Evolutionary conservation across 2,329 filamentous ascomycete species (phyloP), one percentile per base, ranked within the genome.

Genomic region (Piedraia hortae): DNA sequence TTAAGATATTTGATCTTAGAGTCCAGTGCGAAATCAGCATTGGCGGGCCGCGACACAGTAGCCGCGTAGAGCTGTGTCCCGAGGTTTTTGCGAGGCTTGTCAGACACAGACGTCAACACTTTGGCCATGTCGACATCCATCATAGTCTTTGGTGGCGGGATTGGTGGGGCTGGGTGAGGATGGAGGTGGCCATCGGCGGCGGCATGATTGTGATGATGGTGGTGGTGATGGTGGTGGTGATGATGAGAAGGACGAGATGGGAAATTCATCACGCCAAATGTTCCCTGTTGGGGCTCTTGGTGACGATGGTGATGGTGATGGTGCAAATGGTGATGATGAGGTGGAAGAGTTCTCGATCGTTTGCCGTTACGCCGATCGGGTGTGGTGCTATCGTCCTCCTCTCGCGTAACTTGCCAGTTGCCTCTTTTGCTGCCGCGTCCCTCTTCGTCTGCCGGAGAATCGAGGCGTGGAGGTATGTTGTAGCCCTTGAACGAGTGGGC

Each of bases 1-100:
- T 56, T 58, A 4, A 51, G 15, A 31, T 60, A 65, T 18, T 58
- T 54, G 28, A 61, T 57, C 30, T 59, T 60, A 24, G 54, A 48
- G 31, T 56, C 55, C 12, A 48, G 30, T 7, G 42, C 38, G 2
- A 43, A 44, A 12, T 33, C 32, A 6, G 30, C 28, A 6, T 34
- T 29, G 5, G 31, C 24, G 2, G 53, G 51, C 4, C 53, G 35
- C 3, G 50, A 47, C 4, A 89, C 51, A 4, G 52, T 57, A 1
- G 74, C 62, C 21, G 70, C 58, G 41, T 93, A 93, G 8, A 89
- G 53, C 3, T 74, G 70, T 26, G 77, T 74, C 15, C 82, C 82
- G 2, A 93, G 59, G 39, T 91, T 78, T 24, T 64, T 59, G 6
- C 78, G 68, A 5, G 74, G 71, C 10, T 62, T 55, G 26, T 69